phyloP scores from a whole-genome alignment of 352 stramenopile species.

The Phytophthora pinifolia region DNA sequence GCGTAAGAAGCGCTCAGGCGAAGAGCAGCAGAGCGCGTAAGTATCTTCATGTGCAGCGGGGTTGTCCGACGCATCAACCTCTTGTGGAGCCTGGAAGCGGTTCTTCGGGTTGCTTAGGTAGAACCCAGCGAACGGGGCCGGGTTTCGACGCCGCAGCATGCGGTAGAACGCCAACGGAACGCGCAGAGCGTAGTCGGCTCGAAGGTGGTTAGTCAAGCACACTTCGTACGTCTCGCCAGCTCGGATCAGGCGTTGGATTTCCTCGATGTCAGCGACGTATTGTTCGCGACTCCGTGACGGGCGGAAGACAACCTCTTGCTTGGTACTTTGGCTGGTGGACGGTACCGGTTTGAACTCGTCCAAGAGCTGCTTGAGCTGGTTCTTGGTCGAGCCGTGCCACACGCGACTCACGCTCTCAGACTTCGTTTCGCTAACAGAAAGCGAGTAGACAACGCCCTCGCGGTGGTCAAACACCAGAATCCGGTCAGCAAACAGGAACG shows the following conservation, averaged over 20 bases:
- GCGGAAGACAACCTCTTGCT: slow-evolving; percentile 50
- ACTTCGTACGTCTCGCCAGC: slow-evolving; percentile 96
- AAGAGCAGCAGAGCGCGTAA: slow-evolving; percentile 95
- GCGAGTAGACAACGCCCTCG: slow-evolving; percentile 71
- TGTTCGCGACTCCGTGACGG: slow-evolving; percentile 61
- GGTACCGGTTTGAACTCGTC: slow-evolving; percentile 7
- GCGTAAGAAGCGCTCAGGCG: slow-evolving; percentile 94
- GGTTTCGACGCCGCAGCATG: slow-evolving; percentile 90
- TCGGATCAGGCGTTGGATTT: slow-evolving; percentile 90
- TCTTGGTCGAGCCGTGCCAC: slow-evolving; percentile 30
- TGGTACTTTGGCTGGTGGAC: neutral
- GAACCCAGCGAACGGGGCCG: slow-evolving; percentile 94
- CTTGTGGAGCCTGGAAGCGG: slow-evolving; percentile 23
- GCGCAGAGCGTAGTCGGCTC: slow-evolving; percentile 39
- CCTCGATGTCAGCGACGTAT: slow-evolving; percentile 87
- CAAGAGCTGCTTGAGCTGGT: slow-evolving; percentile 20
- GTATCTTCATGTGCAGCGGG: slow-evolving; percentile 27
- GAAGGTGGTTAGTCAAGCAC: slow-evolving; percentile 95
- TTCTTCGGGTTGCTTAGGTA: slow-evolving; percentile 70
- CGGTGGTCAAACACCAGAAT: slow-evolving; percentile 90
- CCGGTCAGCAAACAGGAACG: slow-evolving; percentile 91
- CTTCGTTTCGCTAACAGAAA: slow-evolving; percentile 46
- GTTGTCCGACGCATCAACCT: neutral
- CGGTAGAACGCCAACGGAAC: slow-evolving; percentile 88
- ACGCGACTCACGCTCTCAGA: slow-evolving; percentile 8